Conservation (phyloP, 2,329 filamentous ascomycete species). For the Lomentospora prolificans region DNA sequence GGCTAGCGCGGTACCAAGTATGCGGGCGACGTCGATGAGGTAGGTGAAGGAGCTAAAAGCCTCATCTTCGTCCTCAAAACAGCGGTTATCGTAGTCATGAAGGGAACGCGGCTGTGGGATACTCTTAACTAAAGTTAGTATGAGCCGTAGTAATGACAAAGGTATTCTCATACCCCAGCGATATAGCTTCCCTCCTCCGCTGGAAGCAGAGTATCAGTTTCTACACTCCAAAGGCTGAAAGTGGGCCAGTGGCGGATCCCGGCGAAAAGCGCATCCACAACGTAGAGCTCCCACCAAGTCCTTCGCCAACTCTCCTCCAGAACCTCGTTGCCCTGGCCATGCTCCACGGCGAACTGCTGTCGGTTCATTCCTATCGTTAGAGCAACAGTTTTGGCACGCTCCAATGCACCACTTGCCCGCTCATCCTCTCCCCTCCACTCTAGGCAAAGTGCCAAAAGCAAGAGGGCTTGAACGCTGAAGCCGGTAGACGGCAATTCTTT, state of each 20-base stretch:
- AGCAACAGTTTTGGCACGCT: constrained; percentile 59
- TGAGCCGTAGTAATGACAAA: constrained; percentile 9
- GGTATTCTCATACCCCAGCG: constrained; percentile 46
- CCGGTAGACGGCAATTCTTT: constrained; percentile 20
- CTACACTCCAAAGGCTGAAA: constrained; percentile 57
- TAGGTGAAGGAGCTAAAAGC: constrained; percentile 79
- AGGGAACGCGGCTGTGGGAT: constrained; percentile 54
- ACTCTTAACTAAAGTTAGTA: constrained; percentile 25
- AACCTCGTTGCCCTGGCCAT: constrained; percentile 55
- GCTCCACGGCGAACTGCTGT: constrained; percentile 51
- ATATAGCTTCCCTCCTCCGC: constrained; percentile 70
- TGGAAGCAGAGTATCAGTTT: constrained; percentile 61
- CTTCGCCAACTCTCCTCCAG: constrained; percentile 76
- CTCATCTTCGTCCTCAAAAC: constrained; percentile 60
- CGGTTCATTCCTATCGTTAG: constrained; percentile 69
- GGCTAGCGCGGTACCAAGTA: constrained; percentile 65
- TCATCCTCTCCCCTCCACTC: constrained; percentile 67
- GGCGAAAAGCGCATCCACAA: constrained; percentile 77
- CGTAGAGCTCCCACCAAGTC: constrained; percentile 82
- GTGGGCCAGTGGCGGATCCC: constrained; percentile 66
- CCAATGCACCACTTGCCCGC: constrained; percentile 57
- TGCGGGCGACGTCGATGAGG: constrained; percentile 69
- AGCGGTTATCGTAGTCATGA: constrained; percentile 63
- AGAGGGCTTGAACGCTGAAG: constrained; percentile 65
- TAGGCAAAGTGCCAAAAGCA: constrained; percentile 67